A percentile compares a stretch with the other conserved stretches of the same genome.
Conservation (phyloP, 169 alveolate species). For the Plasmodium ovale region DNA sequence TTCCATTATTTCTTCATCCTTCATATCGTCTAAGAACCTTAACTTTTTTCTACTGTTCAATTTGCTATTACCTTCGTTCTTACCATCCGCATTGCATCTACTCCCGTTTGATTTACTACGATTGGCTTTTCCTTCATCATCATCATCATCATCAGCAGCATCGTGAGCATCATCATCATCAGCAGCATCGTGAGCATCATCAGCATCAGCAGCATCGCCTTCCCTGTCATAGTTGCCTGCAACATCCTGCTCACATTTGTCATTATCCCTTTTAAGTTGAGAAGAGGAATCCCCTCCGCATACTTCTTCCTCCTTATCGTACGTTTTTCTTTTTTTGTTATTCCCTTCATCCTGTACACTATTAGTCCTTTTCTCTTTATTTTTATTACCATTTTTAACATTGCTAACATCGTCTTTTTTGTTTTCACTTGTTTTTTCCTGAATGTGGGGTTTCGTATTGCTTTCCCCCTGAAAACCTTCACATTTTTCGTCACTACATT, state of each 20-base stretch:
- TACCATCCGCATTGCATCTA: not conserved
- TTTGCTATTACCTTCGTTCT: not conserved
- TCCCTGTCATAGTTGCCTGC: not conserved
- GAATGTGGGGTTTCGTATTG: not conserved
- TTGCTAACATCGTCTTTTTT: not conserved
- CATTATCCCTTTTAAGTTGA: not conserved
- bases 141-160: not conserved
- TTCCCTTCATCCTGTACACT: too few relatives aligned
- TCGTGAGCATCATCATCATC: not conserved
- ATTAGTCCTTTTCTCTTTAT: not conserved
- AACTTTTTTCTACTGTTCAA: not conserved
- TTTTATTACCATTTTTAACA: not conserved
- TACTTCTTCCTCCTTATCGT: not conserved
- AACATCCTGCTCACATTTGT: not conserved
- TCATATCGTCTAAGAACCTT: conserved; percentile 40
- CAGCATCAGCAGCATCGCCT: not conserved
- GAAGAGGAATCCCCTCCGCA: too few relatives aligned
- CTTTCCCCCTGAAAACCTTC: not conserved
- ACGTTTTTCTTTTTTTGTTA: not conserved
- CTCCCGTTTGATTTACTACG: not conserved
- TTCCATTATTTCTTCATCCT: conserved; percentile 69
- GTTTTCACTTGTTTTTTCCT: not conserved
- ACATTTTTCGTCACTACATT: not conserved
- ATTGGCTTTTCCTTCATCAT: not conserved
- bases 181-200: not conserved